These are phyloP conservation scores for Sclerotinia subarctica DNA, from an alignment of 2,329 filamentous ascomycete species.

Conservation along the genomic window DNA sequence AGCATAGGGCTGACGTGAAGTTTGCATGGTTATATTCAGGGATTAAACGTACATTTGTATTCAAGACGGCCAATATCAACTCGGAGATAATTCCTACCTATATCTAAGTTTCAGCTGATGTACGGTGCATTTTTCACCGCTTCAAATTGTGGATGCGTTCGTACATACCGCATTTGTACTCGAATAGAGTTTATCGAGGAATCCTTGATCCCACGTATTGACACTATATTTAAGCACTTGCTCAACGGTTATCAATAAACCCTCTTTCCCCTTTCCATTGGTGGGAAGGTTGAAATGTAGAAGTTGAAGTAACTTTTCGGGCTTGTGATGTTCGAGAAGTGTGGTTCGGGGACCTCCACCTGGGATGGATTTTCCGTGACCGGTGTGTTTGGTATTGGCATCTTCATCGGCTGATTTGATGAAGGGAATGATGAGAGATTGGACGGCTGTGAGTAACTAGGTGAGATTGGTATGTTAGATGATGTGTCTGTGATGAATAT, in stretches of 20 bases:
- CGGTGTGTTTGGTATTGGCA: constrained; percentile 52
- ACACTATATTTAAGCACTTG: constrained; percentile 80
- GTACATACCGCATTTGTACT: constrained; percentile 71
- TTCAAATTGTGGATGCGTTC: constrained; percentile 12
- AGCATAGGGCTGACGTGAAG: background rate
- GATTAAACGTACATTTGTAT: constrained; percentile 69
- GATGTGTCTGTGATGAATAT: constrained; percentile 12
- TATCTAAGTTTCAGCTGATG: constrained; percentile 3
- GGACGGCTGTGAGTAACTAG: constrained; percentile 66
- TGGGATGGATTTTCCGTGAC: constrained; percentile 46
- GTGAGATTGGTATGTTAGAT: constrained; percentile 21
- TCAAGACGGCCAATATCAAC: constrained; percentile 77
- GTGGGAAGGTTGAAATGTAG: constrained; percentile 58
- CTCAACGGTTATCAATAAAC: constrained; percentile 67
- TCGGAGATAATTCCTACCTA: constrained; percentile 81
- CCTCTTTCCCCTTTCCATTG: constrained; percentile 63
- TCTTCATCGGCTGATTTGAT: constrained; percentile 66
- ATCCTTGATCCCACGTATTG: constrained; percentile 98
- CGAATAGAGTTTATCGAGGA: constrained; percentile 93
- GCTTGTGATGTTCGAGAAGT: constrained; percentile 62
- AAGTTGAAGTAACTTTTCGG: constrained; percentile 54
- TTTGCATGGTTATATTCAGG: background rate
- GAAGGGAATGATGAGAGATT: constrained; percentile 66
- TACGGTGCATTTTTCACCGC: background rate
- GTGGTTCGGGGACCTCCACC: constrained; percentile 48